Evolutionary conservation across 2,329 filamentous ascomycete species (phyloP).

Genomic region (Dactylella cylindrospora): DNA sequence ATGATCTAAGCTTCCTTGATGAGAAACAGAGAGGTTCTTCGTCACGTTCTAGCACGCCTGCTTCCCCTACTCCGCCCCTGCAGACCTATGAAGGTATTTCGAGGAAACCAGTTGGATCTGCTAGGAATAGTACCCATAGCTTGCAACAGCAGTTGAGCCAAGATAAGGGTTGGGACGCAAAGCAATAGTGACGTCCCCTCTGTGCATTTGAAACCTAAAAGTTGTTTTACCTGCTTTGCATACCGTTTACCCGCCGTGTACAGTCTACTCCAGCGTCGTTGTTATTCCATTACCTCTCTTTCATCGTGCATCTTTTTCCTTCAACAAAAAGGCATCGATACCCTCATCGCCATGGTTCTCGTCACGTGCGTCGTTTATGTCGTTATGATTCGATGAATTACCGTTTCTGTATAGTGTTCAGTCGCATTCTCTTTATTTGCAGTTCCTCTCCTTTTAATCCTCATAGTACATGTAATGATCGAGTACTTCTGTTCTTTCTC

Average conservation of each 20-base stretch:
- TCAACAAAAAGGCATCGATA: conserved; percentile 43
- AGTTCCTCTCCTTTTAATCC: too few relatives aligned
- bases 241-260: too few relatives aligned
- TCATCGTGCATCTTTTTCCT: conserved; percentile 26
- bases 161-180: conserved; percentile 11
- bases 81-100: conserved; percentile 5
- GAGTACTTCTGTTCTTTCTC: too few relatives aligned
- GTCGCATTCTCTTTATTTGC: too few relatives aligned
- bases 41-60: conserved; percentile 1
- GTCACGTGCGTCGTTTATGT: too few relatives aligned
- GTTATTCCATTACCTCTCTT: conserved; percentile 9
- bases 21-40: conserved; percentile 26
- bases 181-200: conserved; percentile 3
- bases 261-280: too few relatives aligned
- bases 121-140: conserved; percentile 22
- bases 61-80: neutral
- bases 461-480: too few relatives aligned
- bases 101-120: conserved; percentile 20
- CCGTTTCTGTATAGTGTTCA: too few relatives aligned
- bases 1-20: conserved; percentile 22
- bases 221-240: conserved; percentile 5
- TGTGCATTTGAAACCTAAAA: conserved; percentile 11
- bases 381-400: too few relatives aligned
- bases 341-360: too few relatives aligned
- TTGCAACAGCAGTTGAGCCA: neutral